Percentiles rank a stretch among this genome's conserved stretches.
Evolutionary conservation across 2,329 filamentous ascomycete genomes (phyloP).

Genomic region (Ceratocystis papillata): DNA sequence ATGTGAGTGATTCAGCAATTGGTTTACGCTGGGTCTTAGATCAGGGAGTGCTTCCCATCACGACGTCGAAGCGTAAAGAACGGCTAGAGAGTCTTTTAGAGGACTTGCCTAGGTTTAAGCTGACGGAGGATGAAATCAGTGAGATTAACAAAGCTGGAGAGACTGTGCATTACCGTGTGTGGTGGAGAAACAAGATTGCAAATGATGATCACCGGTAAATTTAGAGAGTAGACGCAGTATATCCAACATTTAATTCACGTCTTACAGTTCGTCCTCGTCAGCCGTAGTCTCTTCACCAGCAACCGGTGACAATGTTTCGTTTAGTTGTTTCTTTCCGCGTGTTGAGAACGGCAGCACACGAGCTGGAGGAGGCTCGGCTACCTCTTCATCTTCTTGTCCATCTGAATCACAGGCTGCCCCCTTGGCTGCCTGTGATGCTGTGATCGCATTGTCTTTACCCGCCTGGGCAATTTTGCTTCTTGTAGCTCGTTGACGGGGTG

Average conservation of each 20-base stretch:
- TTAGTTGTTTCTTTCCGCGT: slow-evolving; percentile 29
- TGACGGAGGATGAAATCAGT: slow-evolving; percentile 48
- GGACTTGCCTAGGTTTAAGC: slow-evolving; percentile 44
- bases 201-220: slow-evolving; percentile 40
- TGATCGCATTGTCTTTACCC: background rate
- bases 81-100: slow-evolving; percentile 46
- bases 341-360: slow-evolving; percentile 39
- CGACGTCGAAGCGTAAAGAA: slow-evolving; percentile 49
- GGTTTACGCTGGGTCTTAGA: slow-evolving; percentile 51
- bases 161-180: slow-evolving; percentile 51
- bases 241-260: background rate
- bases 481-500: slow-evolving; percentile 14
- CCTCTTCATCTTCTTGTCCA: slow-evolving; percentile 24
- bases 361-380: slow-evolving; percentile 31
- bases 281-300: slow-evolving; percentile 10
- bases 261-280: slow-evolving; percentile 16
- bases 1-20: slow-evolving; percentile 45
- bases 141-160: slow-evolving; percentile 46
- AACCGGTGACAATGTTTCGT: slow-evolving; percentile 36
- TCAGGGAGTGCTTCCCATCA: slow-evolving; percentile 47
- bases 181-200: slow-evolving; percentile 46
- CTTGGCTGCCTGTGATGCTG: background rate
- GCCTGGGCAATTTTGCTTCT: slow-evolving; percentile 24
- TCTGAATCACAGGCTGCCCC: background rate
- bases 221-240: background rate